phyloP scores from a whole-genome alignment of 306 rosid species.

The Crotalaria pallida region DNA sequence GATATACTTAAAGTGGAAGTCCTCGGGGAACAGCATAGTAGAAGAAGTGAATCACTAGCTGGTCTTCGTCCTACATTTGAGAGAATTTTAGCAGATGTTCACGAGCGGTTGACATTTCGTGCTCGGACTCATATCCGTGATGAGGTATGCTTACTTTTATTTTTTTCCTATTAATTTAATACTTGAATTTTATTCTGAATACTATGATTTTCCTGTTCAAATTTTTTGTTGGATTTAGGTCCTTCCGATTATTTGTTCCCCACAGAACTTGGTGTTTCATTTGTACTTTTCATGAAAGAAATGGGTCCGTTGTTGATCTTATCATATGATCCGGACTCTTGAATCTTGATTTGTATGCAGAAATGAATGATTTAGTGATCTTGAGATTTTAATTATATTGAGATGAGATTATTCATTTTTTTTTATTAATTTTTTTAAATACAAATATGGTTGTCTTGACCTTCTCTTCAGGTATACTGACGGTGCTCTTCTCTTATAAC shows the following conservation, averaged over 20 bases:
- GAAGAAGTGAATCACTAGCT: conserved; percentile 74
- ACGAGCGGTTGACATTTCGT: conserved; percentile 92
- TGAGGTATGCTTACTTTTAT: conserved; percentile 54
- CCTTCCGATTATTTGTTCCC: conserved; percentile 1
- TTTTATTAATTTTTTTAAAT: background rate
- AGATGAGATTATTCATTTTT: background rate
- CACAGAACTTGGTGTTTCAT: background rate
- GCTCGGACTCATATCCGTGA: conserved; percentile 92
- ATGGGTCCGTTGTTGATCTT: background rate
- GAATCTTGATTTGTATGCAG: background rate
- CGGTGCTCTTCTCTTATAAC: background rate
- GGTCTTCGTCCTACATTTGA: conserved; percentile 85
- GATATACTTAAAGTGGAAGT: conserved; percentile 94
- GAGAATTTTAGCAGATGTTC: conserved; percentile 96
- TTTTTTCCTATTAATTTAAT: background rate
- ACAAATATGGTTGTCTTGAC: background rate
- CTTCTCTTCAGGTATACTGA: background rate
- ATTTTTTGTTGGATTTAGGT: background rate
- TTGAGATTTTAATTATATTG: background rate
- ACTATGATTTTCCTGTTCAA: background rate
- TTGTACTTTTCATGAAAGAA: background rate
- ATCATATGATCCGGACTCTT: background rate
- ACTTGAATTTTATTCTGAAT: background rate
- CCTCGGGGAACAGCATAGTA: conserved; percentile 72
- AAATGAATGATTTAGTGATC: background rate